These are phyloP conservation scores for Mycosphaerella sp. DNA, from an alignment of 2,329 filamentous ascomycete genomes.

Conservation along the genomic window DNA sequence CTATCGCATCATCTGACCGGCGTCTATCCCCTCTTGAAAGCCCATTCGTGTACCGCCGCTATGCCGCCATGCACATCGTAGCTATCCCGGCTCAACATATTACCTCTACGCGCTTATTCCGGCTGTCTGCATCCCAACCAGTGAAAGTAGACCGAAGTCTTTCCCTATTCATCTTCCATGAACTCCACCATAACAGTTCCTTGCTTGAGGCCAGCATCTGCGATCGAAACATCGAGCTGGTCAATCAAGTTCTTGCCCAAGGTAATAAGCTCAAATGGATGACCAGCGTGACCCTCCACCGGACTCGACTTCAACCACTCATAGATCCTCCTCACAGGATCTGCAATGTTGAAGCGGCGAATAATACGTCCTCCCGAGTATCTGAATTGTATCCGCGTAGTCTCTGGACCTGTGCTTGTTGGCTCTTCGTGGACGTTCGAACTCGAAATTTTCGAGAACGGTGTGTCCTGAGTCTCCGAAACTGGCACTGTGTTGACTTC, in stretches of 20 bases:
- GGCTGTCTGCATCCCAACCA: no score
- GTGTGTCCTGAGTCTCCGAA: constrained; percentile 24
- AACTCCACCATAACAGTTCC: constrained; percentile 96
- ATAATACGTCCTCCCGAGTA: constrained; percentile 81
- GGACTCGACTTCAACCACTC: constrained; percentile 94
- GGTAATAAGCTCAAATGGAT: constrained; percentile 79
- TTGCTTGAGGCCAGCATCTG: constrained; percentile 79
- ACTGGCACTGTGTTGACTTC: constrained; percentile 14
- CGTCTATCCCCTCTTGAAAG: no score
- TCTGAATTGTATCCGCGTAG: constrained; percentile 87
- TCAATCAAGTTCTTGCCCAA: constrained; percentile 84
- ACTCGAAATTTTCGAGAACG: constrained; percentile 67
- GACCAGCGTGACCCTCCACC: constrained; percentile 68
- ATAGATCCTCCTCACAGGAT: constrained; percentile 76
- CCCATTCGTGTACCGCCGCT: no score
- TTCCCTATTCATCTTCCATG: constrained; percentile 27
- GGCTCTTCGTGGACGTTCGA: constrained; percentile 74
- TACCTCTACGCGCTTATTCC: no score
- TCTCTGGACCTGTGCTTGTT: constrained; percentile 54
- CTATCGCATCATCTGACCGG: no score
- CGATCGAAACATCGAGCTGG: constrained; percentile 61
- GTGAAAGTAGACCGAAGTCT: neutral
- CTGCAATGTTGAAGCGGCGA: constrained; percentile 70
- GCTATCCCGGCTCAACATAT: no score
- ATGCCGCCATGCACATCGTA: no score